Percentiles rank a stretch among this genome's conserved stretches.
phyloP scores from a whole-genome alignment of 345 rosid genomes.

The Acer negundo region DNA sequence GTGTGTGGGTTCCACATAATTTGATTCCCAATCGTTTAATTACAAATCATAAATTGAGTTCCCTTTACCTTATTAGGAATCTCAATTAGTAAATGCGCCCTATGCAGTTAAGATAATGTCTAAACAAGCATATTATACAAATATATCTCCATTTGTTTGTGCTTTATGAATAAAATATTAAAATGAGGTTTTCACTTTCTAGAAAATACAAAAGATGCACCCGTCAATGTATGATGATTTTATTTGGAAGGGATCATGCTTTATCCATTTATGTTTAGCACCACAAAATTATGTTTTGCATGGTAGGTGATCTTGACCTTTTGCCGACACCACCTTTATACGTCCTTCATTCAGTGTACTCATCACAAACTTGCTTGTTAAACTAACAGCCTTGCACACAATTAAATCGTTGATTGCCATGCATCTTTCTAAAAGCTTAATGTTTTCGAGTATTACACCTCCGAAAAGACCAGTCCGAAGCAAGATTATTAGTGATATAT shows the following conservation, averaged over 20 bases:
- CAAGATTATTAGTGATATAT: background rate
- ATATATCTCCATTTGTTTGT: too few relatives aligned
- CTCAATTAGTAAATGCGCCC: too few relatives aligned
- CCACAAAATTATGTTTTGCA: background rate
- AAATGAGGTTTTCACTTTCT: slow-evolving; percentile 23
- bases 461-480: background rate
- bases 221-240: slow-evolving; percentile 75
- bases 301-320: background rate
- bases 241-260: slow-evolving; percentile 1
- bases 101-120: background rate
- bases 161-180: background rate
- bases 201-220: slow-evolving; percentile 79
- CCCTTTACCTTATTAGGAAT: too few relatives aligned
- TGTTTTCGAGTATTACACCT: background rate
- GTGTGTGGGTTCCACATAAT: too few relatives aligned
- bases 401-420: background rate
- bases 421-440: background rate
- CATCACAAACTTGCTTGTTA: background rate
- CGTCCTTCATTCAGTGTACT: background rate
- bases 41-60: too few relatives aligned
- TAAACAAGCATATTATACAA: background rate
- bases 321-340: background rate
- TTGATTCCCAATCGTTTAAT: too few relatives aligned
- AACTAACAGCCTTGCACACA: background rate
- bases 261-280: background rate